Base-by-base conservation (phyloP, 345 rosid species). In the Hibiscus mutabilis region DNA sequence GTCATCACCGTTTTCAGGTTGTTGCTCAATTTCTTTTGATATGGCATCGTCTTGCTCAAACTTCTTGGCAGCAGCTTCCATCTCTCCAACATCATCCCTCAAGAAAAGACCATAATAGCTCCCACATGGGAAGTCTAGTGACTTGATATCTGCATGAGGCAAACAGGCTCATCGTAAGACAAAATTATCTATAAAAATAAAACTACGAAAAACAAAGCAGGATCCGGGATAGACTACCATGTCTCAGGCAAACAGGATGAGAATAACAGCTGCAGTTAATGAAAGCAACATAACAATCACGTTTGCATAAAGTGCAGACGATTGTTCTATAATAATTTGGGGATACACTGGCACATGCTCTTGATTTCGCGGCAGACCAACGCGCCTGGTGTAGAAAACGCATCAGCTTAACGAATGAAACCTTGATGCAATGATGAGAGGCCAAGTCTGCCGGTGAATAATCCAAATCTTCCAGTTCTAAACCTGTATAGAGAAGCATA, bases 241-340 rank as follows among this genome's bases (percentile, higher is more conserved):
- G 98, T 75, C 91, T 90, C 66, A 96, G 88, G 82, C 97, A 92
- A 77, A 92, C 78, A 9, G 86, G 82, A 80, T 89, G 97, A 62
- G 61, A 51, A 75, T 76, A 77, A 82, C 97, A 91, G 56, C 70
- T 70, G 83, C 97, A 94, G 81, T 85, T 86, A 47, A 94, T 66
- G 75, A 82, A 94, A 72, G 96, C 92, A 70, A 94, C 76, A 76
- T 92, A 94, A 80, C 97, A 94, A 76, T 91, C 99, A 42, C 92
- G 86, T 84, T 92, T 94, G 82, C 99, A 94, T 60, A 94, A 31
- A 80, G 89, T 89, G 85, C 99, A 94, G 37, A 94, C 79, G 52
- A 86, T 76, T 40, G 98, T 92, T 75, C 92, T 88, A 60, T 81
- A 77, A 16, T 80, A 71, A 75, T 85, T 90, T 8, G 84, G 81